phyloP scores from a whole-genome alignment of 176 grass and related monocot genomes.

The Oryza longistaminata region DNA sequence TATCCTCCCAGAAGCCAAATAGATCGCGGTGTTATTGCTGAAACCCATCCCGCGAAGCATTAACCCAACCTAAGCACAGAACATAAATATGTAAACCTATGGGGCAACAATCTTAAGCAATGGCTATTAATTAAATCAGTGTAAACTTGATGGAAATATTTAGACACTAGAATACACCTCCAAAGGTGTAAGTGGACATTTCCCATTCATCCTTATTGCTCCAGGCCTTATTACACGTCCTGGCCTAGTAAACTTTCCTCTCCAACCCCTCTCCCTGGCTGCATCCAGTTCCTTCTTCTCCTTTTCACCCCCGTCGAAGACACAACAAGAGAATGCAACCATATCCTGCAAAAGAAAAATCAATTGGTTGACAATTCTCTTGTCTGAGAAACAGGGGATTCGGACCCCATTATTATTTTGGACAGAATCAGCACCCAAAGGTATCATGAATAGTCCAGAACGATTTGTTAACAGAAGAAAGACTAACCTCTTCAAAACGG shows the following conservation, averaged over 20 bases:
- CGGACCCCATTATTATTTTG: not conserved
- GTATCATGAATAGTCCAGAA: not conserved
- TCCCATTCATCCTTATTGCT: conserved; percentile 91
- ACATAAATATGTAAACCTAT: conserved; percentile 13
- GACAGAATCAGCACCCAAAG: not conserved
- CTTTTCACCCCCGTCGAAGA: conserved; percentile 81
- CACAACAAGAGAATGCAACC: conserved; percentile 98
- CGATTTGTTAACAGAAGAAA: conserved; percentile 21
- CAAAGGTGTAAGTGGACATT: conserved; percentile 97
- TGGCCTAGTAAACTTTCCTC: conserved; percentile 93
- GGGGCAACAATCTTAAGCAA: not conserved
- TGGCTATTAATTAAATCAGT: conserved; percentile 1
- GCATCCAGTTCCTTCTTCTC: conserved; percentile 85
- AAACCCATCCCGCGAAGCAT: conserved; percentile 97
- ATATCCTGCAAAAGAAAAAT: conserved; percentile 77
- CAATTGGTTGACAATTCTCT: conserved; percentile 8
- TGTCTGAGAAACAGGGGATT: not conserved
- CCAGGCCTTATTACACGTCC: conserved; percentile 90
- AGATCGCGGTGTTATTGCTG: conserved; percentile 82
- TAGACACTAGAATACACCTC: conserved; percentile 72
- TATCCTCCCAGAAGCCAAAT: conserved; percentile 98
- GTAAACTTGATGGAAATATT: conserved; percentile 17
- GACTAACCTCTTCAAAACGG: conserved; percentile 94
- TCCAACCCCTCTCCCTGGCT: conserved; percentile 96
- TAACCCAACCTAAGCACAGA: conserved; percentile 80